Percentiles rank a stretch among this genome's conserved stretches.
Conservation (phyloP, 345 rosid species). For the Citrus unshiu region DNA sequence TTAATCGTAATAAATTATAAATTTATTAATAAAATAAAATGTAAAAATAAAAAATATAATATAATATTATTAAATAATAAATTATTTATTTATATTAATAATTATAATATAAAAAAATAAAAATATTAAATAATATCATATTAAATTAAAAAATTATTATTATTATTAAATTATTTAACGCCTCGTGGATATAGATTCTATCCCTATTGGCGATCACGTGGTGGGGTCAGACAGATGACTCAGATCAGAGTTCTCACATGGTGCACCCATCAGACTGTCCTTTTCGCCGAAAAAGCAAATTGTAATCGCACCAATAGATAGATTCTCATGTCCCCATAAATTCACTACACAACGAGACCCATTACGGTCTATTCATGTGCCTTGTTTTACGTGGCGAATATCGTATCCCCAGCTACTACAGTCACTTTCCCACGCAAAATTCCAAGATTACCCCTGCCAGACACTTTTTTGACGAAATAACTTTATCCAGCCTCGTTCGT, state of each 20-base stretch:
- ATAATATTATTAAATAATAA: too few relatives aligned
- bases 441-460: slow-evolving; percentile 7
- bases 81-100: too few relatives aligned
- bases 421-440: not conserved
- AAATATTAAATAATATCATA: too few relatives aligned
- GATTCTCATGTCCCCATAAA: slow-evolving; percentile 26
- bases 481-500: slow-evolving; percentile 1
- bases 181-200: not conserved
- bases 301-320: slow-evolving; percentile 7
- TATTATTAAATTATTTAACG: too few relatives aligned
- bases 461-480: not conserved
- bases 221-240: not conserved
- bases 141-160: too few relatives aligned
- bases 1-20: too few relatives aligned
- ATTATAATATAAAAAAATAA: too few relatives aligned
- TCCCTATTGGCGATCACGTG: slow-evolving; percentile 2
- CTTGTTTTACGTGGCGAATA: slow-evolving; percentile 17
- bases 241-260: slow-evolving; percentile 1
- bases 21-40: too few relatives aligned
- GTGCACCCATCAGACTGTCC: not conserved
- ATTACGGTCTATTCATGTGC: slow-evolving; percentile 1
- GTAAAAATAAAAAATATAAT: too few relatives aligned
- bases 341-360: not conserved
- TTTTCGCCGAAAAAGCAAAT: not conserved
- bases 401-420: not conserved